Evolutionary conservation across 2,329 filamentous ascomycete species (phyloP), one percentile per base, ranked within the genome.

Genomic region (Colletotrichum godetiae): DNA sequence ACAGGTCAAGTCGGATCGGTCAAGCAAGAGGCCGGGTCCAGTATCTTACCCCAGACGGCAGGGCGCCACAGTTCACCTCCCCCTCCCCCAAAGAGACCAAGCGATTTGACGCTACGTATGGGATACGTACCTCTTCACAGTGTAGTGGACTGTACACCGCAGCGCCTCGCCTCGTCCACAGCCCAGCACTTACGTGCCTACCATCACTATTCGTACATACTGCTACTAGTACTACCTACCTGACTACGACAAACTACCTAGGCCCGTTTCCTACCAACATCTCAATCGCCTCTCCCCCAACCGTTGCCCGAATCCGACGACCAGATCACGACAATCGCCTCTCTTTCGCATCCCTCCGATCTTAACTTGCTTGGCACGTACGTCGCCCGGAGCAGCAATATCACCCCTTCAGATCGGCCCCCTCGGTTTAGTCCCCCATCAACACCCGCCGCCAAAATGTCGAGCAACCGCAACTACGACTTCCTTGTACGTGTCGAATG

Each of bases 391-490:
- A 70, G 49, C 59, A 65, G 56, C 31, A 56, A 27, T 33, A 13
- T 35, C 49, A 22, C 33, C 60, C 56, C 35, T 57, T 71, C 27
- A 73, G 52, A 64, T 57, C 71, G 56, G 61, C 60, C 67, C 56
- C 60, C 56, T 73, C 67, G 67, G 60, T 71, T 71, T 56, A 73
- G 71, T 73, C 56, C 67, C 70, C 65, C 55, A 73, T 46, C 59
- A 73, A 33, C 46, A 46, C 31, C 76, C 79, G 68, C 72, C 77
- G 75, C 76, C 84, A 88, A 82, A 79, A 99, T 99, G 97, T 95
- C 97, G 81, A 95, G 94, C 85, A 97, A 96, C 89, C 92, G 97
- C 86, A 99, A 99, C 89, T 99, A 99, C 87, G 97, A 99, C 86
- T 98, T 98, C 86, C 90, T 99, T 86, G 96, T 98, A 92, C 82